A percentile compares a stretch with the other conserved stretches of the same genome.
Evolutionary conservation across 805 yeast genomes (phyloP).

Genomic region (Lipomyces sp.): DNA sequence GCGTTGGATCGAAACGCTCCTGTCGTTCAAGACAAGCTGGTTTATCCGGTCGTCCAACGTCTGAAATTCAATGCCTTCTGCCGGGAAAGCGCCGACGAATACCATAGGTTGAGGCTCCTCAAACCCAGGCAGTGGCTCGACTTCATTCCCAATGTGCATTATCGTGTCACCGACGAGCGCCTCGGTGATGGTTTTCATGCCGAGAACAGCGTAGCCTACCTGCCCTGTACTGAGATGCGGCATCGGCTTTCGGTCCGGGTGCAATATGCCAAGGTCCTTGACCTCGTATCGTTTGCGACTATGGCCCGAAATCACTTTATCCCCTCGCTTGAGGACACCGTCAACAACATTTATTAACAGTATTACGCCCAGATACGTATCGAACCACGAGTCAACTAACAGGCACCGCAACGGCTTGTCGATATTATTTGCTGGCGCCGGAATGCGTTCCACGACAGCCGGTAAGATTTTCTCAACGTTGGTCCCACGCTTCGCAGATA

Average conservation of each 20-base stretch:
- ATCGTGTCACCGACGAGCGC: constrained; percentile 93
- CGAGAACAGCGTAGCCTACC: constrained; percentile 92
- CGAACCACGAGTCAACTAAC: constrained; percentile 98
- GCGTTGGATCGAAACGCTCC: constrained; percentile 85
- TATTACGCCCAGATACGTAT: constrained; percentile 88
- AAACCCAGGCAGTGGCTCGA: constrained; percentile 88
- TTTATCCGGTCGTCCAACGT: constrained; percentile 87
- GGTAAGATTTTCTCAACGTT: constrained; percentile 83
- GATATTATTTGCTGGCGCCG: constrained; percentile 67
- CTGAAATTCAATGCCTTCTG: constrained; percentile 89
- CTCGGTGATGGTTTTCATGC: constrained; percentile 85
- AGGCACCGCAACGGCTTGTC: constrained; percentile 67
- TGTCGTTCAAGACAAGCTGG: constrained; percentile 85
- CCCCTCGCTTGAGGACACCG: constrained; percentile 76
- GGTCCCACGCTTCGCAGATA: constrained; percentile 89
- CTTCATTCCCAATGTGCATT: constrained; percentile 56
- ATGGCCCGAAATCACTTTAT: constrained; percentile 75
- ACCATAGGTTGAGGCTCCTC: constrained; percentile 99
- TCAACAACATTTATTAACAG: constrained; percentile 83
- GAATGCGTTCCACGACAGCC: constrained; percentile 77
- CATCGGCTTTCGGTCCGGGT: constrained; percentile 79
- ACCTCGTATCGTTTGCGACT: constrained; percentile 79
- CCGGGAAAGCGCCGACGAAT: constrained; percentile 96
- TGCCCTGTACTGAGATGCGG: constrained; percentile 80
- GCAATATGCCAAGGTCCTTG: constrained; percentile 93